Conservation (phyloP, 371 early-diverging fungal genomes). For the Lichtheimia hyalospora region DNA sequence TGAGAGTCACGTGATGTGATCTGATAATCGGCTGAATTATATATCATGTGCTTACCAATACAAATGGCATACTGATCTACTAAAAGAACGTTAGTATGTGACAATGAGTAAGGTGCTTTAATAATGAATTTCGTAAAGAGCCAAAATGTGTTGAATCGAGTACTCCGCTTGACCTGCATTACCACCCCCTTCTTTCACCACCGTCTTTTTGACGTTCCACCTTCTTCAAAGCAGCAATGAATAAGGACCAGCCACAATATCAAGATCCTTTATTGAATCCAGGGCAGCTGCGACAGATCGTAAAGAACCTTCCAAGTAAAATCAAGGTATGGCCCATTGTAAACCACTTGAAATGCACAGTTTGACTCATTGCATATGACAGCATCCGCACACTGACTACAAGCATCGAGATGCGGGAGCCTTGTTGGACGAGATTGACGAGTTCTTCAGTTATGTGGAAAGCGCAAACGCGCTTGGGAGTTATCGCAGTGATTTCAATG, state of each 20-base stretch:
- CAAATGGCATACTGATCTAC: no score
- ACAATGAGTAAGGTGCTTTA: no score
- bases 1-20: no score
- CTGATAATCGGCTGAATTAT: no score
- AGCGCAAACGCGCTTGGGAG: constrained; percentile 47
- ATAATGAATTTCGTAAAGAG: no score
- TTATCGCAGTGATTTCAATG: constrained; percentile 38
- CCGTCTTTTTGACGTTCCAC: background rate
- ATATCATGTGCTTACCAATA: no score
- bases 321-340: constrained; percentile 18
- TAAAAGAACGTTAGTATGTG: no score
- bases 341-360: no score
- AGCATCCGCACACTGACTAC: constrained; percentile 60
- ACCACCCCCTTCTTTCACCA: no score
- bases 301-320: constrained; percentile 34
- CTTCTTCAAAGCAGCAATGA: background rate
- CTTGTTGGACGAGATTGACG: constrained; percentile 67
- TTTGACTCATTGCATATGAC: background rate
- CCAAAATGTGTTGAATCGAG: no score
- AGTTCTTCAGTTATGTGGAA: constrained; percentile 73
- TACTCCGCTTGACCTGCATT: no score
- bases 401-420: constrained; percentile 64
- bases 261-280: constrained; percentile 31
- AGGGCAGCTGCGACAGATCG: constrained; percentile 32
- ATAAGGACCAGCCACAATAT: constrained; percentile 5